phyloP scores from a whole-genome alignment of 75 land plant species.

The Ceratopteris richardii region DNA sequence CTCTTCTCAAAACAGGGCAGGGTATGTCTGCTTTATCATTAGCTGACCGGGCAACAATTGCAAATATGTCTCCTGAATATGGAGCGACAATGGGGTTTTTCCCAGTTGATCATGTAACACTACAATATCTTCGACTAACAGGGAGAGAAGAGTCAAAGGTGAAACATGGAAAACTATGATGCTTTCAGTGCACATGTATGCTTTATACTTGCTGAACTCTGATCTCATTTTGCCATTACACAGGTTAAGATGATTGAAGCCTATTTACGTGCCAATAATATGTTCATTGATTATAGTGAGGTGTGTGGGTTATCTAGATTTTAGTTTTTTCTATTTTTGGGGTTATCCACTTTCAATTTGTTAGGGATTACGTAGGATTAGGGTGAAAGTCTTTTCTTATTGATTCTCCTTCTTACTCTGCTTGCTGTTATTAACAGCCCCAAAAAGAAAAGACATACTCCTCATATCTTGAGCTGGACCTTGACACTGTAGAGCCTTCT shows the following conservation, averaged over 20 bases:
- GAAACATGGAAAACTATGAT: too few species aligned
- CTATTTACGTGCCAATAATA: slow-evolving; percentile 70
- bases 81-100: slow-evolving; percentile 98
- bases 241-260: slow-evolving; percentile 79
- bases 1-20: too few species aligned
- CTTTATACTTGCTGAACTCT: not conserved
- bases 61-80: slow-evolving; percentile 95
- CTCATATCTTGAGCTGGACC: slow-evolving; percentile 58
- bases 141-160: slow-evolving; percentile 85
- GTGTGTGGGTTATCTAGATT: slow-evolving; percentile 20
- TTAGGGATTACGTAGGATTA: not conserved
- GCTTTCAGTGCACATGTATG: too few species aligned
- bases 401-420: slow-evolving; percentile 1
- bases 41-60: slow-evolving; percentile 91
- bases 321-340: too few species aligned
- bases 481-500: slow-evolving; percentile 71
- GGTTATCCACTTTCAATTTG: too few species aligned
- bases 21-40: slow-evolving; percentile 70
- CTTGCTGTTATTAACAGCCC: slow-evolving; percentile 40
- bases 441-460: slow-evolving; percentile 68
- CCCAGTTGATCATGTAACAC: slow-evolving; percentile 85
- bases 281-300: slow-evolving; percentile 83
- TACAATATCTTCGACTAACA: slow-evolving; percentile 70
- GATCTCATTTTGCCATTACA: not conserved
- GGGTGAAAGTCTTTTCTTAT: not conserved